These are phyloP conservation scores for Aspergillus affinis DNA, from an alignment of 495 filamentous ascomycete species.

Conservation along the genomic window DNA sequence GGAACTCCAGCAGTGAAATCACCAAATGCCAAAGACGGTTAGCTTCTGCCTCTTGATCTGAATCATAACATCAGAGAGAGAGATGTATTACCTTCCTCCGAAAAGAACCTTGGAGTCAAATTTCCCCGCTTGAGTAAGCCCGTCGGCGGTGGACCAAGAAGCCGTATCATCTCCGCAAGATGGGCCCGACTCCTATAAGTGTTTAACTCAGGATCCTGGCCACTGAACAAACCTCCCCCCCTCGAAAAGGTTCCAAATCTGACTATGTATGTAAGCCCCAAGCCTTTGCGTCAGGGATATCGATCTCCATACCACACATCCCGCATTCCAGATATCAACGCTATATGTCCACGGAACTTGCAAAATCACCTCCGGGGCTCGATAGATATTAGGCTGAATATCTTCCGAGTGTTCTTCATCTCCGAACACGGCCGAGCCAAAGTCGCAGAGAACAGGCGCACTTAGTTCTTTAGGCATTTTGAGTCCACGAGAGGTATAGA, in stretches of 20 bases:
- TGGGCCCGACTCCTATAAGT: slow-evolving; percentile 41
- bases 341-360: slow-evolving; percentile 39
- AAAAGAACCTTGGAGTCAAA: slow-evolving; percentile 22
- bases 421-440: slow-evolving; percentile 27
- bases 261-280: slow-evolving; percentile 8
- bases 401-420: slow-evolving; percentile 16
- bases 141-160: slow-evolving; percentile 42
- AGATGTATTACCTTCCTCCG: slow-evolving; percentile 12
- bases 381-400: slow-evolving; percentile 41
- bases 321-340: slow-evolving; percentile 46
- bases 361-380: slow-evolving; percentile 44
- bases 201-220: slow-evolving; percentile 20
- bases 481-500: slow-evolving; percentile 29
- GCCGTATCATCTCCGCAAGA: slow-evolving; percentile 40
- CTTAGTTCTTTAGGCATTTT: slow-evolving; percentile 19
- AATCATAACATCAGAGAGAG: background rate
- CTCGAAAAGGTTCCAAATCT: slow-evolving; percentile 37
- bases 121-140: slow-evolving; percentile 30
- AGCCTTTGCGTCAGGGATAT: background rate
- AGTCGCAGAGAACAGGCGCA: slow-evolving; percentile 31
- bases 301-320: slow-evolving; percentile 37
- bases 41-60: background rate
- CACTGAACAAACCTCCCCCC: slow-evolving; percentile 27
- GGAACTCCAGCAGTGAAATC: slow-evolving; percentile 11
- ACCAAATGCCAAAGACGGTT: slow-evolving; percentile 13